Evolutionary conservation across 192 early-diverging fungal species (phyloP).

Genomic region (Pecoramyces ruminantium): DNA sequence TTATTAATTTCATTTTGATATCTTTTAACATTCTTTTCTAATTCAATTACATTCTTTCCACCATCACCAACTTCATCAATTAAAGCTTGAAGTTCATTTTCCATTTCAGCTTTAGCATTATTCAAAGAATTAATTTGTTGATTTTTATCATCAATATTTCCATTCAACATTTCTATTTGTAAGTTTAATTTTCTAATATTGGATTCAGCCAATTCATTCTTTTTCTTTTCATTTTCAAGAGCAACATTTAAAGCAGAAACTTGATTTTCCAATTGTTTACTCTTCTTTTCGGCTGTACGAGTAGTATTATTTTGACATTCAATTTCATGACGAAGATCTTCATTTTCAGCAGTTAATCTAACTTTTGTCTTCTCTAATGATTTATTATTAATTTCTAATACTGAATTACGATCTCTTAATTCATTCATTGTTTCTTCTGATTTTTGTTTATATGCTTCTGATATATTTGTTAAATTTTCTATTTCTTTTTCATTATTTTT

Average conservation of each 20-base stretch:
- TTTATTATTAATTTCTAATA: constrained; percentile 28
- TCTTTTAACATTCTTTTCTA: constrained; percentile 43
- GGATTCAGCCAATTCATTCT: constrained; percentile 40
- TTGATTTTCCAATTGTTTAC: constrained; percentile 42
- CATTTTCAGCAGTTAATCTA: constrained; percentile 47
- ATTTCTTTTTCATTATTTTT: constrained; percentile 44
- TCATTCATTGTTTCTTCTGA: constrained; percentile 48
- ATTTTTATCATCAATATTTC: neutral
- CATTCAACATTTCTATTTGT: neutral
- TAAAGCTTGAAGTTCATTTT: constrained; percentile 43
- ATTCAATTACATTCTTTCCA: constrained; percentile 55
- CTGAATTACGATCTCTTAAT: constrained; percentile 38
- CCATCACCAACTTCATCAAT: constrained; percentile 60
- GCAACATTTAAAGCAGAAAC: constrained; percentile 23
- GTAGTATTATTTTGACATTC: constrained; percentile 59
- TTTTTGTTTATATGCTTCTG: constrained; percentile 32
- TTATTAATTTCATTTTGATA: neutral
- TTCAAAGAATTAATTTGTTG: neutral
- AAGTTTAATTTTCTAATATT: constrained; percentile 23
- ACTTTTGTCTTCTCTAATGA: constrained; percentile 55
- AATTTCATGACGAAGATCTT: constrained; percentile 53
- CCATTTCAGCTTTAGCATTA: constrained; percentile 15
- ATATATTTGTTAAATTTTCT: constrained; percentile 23
- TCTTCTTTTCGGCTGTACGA: constrained; percentile 40
- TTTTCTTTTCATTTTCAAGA: constrained; percentile 36